Evolutionary conservation across 768 basidiomycete species (phyloP), one percentile per base, ranked within the genome.

Genomic region (Pisolithus tinctorius): DNA sequence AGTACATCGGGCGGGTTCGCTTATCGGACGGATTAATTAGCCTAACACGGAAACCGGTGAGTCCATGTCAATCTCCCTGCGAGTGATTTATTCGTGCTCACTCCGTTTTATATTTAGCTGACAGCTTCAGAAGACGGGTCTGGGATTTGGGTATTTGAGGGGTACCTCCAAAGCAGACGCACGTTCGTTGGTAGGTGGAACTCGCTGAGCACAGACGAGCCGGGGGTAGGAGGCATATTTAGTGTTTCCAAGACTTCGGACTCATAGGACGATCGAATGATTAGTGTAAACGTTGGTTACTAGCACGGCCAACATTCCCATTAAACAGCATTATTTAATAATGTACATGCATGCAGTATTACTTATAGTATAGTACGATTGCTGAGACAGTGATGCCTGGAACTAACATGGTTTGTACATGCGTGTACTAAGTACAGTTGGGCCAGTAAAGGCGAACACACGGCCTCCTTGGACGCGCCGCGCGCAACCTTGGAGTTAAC

Each of bases 41-140:
- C 45, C 69, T 88, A 62, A 77, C 76, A 63, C 76, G 85, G 61
- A 74, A 80, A 67, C 78, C 82, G 58, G 83, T 85, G 58, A 54
- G 79, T 58, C 50, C 47, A 31, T 53, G 26, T 29, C 20, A 20
- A 29, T 29, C 34, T n/a, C 34, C 7, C 14, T 34, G 27, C 14
- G 11, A n/a, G 6, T 6, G 25, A 34, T 58, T 51, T 48, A 27
- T 53, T 43, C 29, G 44, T 47, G 34, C 31, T 31, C 45, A 36
- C 25, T 27, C 46, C 16, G 37, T 50, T 39, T 39, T 31, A 53
- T 54, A 26, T 26, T 46, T 55, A 82, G 79, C 77, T 79, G 59
- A 60, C 68, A 44, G 50, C 51, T 26, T 62, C 53, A 27, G 71
- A 68, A 27, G 72, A 74, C 38, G 65, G 65, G 40, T 60, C 71